Conservation (phyloP, 306 rosid species). For the Gillenia trifoliata region DNA sequence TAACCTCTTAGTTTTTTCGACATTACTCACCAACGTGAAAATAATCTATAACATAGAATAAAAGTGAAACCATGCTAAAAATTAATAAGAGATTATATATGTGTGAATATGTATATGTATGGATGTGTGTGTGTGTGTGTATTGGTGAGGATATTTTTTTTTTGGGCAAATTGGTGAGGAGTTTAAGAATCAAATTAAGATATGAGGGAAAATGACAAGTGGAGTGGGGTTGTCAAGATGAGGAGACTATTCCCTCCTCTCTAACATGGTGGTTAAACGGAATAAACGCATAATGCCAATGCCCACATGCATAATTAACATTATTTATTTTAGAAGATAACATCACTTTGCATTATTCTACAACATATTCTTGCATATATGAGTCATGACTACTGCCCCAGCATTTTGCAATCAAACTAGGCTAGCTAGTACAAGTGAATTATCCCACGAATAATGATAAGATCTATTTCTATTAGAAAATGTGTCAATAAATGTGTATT, state of each 20-base stretch:
- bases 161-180: background rate
- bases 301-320: background rate
- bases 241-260: background rate
- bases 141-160: too few species aligned
- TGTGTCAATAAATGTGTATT: too few species aligned
- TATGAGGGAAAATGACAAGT: background rate
- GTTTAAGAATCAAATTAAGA: background rate
- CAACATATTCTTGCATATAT: too few species aligned
- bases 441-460: too few species aligned
- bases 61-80: too few species aligned
- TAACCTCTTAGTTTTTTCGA: too few species aligned
- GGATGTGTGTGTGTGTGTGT: too few species aligned
- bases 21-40: too few species aligned
- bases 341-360: background rate
- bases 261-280: background rate
- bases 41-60: too few species aligned
- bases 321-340: background rate
- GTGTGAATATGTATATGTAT: too few species aligned
- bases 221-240: background rate
- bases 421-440: background rate
- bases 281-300: background rate
- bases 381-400: background rate
- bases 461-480: too few species aligned
- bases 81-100: too few species aligned
- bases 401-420: background rate